These are phyloP conservation scores for Tilletia walkeri DNA, from an alignment of 1,284 basidiomycete species.

Conservation along the genomic window DNA sequence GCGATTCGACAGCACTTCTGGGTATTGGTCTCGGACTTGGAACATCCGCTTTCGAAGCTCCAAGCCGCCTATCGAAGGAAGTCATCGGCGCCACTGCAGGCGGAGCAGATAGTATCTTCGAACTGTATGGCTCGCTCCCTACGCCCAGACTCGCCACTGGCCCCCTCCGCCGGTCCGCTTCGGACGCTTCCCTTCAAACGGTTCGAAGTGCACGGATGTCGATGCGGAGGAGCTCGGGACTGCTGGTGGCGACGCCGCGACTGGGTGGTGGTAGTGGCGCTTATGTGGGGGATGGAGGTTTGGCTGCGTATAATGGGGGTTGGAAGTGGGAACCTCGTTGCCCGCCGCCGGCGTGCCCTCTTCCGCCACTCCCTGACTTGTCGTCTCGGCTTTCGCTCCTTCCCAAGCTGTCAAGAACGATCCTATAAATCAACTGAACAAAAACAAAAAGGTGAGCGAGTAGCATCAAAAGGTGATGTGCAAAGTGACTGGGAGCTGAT, in stretches of 20 bases:
- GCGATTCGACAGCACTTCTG: not conserved
- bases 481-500: too few species aligned
- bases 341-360: conserved; percentile 12
- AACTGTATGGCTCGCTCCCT: not conserved
- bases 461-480: too few species aligned
- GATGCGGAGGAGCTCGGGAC: conserved; percentile 5
- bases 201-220: conserved; percentile 1
- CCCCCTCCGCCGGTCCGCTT: not conserved
- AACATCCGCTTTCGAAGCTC: not conserved
- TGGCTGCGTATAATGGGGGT: too few species aligned
- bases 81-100: not conserved
- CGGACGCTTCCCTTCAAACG: conserved; percentile 1
- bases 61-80: too few species aligned
- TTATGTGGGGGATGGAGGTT: too few species aligned
- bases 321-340: conserved; percentile 7
- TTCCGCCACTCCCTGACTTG: conserved; percentile 5
- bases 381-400: conserved; percentile 4
- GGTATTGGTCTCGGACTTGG: not conserved
- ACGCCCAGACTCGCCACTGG: not conserved
- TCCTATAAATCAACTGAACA: too few species aligned
- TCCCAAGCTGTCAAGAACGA: too few species aligned
- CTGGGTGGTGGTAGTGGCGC: too few species aligned
- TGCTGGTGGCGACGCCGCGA: too few species aligned
- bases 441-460: too few species aligned
- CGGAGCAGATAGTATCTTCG: conserved; percentile 11